Percentiles rank a stretch among this genome's conserved stretches.
Conservation (phyloP, 2,329 filamentous ascomycete species). For the Ciborinia camelliae region DNA sequence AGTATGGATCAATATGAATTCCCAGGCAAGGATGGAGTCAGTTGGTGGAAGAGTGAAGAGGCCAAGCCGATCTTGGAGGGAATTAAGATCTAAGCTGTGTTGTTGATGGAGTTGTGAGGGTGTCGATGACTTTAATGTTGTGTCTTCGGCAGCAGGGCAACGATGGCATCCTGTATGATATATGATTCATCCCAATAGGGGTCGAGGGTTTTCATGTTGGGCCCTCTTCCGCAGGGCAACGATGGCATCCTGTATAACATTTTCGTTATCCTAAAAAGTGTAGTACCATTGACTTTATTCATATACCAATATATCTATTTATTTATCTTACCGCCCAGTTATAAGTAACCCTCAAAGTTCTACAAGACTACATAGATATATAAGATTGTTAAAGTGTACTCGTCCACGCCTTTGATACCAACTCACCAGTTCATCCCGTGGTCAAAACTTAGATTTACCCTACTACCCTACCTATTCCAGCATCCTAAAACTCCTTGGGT, state of each 20-base stretch:
- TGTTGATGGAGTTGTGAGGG: constrained; percentile 1
- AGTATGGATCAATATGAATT: constrained; percentile 79
- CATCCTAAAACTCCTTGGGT: constrained; percentile 10
- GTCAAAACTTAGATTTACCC: constrained; percentile 1
- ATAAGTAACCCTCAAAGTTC: background rate
- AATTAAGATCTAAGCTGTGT: constrained; percentile 33
- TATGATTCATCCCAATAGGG: constrained; percentile 25
- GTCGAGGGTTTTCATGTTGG: constrained; percentile 36
- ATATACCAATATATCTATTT: constrained; percentile 10
- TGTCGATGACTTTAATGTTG: constrained; percentile 33
- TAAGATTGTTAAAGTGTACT: background rate
- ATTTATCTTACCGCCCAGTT: background rate
- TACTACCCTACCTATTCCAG: too few species aligned
- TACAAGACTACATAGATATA: background rate
- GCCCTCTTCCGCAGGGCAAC: constrained; percentile 33
- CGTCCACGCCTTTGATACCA: background rate
- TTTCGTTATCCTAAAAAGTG: constrained; percentile 18
- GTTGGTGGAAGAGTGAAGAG: constrained; percentile 78
- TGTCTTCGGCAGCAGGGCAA: constrained; percentile 32
- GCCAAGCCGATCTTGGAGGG: constrained; percentile 38
- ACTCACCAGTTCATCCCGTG: background rate
- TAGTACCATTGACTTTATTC: constrained; percentile 10
- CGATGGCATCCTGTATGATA: constrained; percentile 35
- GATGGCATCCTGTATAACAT: constrained; percentile 34
- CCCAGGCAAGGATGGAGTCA: constrained; percentile 66